Evolutionary conservation across 805 yeast species (phyloP).

Genomic region (Danielia reshetovae): DNA sequence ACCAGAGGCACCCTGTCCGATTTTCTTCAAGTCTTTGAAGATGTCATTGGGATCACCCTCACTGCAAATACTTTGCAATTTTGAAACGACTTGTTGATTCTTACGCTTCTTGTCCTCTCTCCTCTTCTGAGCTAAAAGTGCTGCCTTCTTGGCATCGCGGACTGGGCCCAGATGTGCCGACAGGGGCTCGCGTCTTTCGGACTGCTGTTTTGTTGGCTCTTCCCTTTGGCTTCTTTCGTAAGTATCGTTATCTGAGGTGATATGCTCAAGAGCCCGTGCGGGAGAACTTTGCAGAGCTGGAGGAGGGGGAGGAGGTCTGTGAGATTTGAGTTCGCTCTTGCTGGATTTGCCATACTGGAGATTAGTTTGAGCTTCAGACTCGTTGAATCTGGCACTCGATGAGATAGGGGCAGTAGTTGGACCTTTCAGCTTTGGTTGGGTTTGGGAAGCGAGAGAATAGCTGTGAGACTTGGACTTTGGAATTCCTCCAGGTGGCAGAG

Average conservation of each 20-base stretch:
- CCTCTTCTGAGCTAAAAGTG: constrained; percentile 56
- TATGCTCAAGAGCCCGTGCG: constrained; percentile 18
- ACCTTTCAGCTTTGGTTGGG: constrained; percentile 19
- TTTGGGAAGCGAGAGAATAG: constrained; percentile 30
- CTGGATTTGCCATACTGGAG: too few species aligned
- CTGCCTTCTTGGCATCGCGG: constrained; percentile 51
- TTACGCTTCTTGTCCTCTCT: constrained; percentile 74
- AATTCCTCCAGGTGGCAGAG: constrained; percentile 15
- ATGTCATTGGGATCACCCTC: constrained; percentile 76
- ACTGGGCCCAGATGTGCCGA: constrained; percentile 34
- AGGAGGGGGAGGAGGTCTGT: constrained; percentile 43
- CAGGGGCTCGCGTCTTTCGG: constrained; percentile 9
- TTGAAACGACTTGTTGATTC: constrained; percentile 68
- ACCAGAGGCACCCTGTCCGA: constrained; percentile 99
- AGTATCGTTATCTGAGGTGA: constrained; percentile 5
- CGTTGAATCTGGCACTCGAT: constrained; percentile 24
- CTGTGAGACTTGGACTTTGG: constrained; percentile 43
- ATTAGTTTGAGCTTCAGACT: background rate
- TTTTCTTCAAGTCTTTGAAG: constrained; percentile 69
- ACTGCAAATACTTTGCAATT: constrained; percentile 71
- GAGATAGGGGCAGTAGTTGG: constrained; percentile 38
- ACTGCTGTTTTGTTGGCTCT: constrained; percentile 7
- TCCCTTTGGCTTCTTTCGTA: constrained; percentile 2
- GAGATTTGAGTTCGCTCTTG: constrained; percentile 27
- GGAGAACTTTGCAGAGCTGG: constrained; percentile 31